A percentile compares a stretch with the other conserved stretches of the same genome.
These are phyloP conservation scores for Cucurbita maxima DNA, from an alignment of 306 rosid species.

Conservation along the genomic window DNA sequence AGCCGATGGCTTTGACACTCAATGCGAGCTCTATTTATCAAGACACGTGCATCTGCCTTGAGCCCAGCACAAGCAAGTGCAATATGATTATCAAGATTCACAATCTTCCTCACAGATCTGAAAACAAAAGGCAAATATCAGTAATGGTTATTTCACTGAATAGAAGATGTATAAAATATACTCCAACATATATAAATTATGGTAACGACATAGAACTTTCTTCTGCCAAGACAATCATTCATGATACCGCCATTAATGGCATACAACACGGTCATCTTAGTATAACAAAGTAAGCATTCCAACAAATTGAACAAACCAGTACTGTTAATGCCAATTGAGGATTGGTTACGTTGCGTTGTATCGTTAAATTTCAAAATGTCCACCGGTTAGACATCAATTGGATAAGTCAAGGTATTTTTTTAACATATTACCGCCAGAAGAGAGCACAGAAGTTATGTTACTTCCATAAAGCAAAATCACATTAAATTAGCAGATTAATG, in stretches of 20 bases:
- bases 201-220: not conserved
- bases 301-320: not conserved
- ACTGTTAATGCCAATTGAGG: not conserved
- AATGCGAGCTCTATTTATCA: slow-evolving; percentile 74
- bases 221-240: not conserved
- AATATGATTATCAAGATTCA: slow-evolving; percentile 42
- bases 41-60: slow-evolving; percentile 93
- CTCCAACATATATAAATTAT: not conserved
- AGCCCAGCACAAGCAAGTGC: slow-evolving; percentile 98
- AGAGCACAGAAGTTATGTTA: not conserved
- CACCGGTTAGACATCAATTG: not conserved
- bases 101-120: slow-evolving; percentile 51
- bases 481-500: not conserved
- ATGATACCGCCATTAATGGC: not conserved
- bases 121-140: not conserved
- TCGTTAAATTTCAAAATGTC: not conserved
- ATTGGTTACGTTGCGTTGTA: not conserved
- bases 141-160: not conserved
- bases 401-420: not conserved
- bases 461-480: not conserved
- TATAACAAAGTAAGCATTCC: not conserved
- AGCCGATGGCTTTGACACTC: slow-evolving; percentile 97
- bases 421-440: not conserved
- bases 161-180: not conserved
- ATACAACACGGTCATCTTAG: not conserved